Conservation (phyloP, 1,284 basidiomycete species). For the Cutaneotrichosporon mucoides region DNA sequence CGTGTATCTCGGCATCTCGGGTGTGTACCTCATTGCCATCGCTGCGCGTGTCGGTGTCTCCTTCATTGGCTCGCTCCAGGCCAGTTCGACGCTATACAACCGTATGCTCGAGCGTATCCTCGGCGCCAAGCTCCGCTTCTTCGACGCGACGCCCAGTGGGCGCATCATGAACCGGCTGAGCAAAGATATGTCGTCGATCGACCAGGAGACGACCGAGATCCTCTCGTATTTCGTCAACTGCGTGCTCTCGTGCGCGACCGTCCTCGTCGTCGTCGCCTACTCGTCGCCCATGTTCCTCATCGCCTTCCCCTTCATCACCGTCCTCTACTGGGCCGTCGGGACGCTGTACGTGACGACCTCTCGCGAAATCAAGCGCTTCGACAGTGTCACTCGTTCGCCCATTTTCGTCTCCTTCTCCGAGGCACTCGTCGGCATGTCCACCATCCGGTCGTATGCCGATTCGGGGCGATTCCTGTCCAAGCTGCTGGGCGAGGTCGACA, state of each 20-base stretch:
- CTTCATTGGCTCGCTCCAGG: conserved; percentile 40
- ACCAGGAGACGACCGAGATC: conserved; percentile 49
- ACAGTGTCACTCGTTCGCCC: conserved; percentile 54
- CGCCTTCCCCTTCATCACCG: conserved; percentile 46
- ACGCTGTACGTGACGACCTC: conserved; percentile 51
- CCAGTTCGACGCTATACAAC: conserved; percentile 38
- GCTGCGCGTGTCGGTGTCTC: conserved; percentile 37
- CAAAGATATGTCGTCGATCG: conserved; percentile 53
- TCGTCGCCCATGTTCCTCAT: conserved; percentile 48
- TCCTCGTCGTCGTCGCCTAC: conserved; percentile 43
- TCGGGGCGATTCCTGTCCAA: conserved; percentile 51
- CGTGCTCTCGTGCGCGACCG: conserved; percentile 36
- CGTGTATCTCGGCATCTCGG: conserved; percentile 40
- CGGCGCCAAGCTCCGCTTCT: conserved; percentile 49
- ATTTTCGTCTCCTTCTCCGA: conserved; percentile 56
- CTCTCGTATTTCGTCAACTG: conserved; percentile 45
- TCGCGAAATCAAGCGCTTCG: conserved; percentile 56
- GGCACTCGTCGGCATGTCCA: conserved; percentile 50
- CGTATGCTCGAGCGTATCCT: conserved; percentile 41
- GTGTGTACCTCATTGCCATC: conserved; percentile 39
- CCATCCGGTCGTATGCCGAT: conserved; percentile 55
- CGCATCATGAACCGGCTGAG: conserved; percentile 54
- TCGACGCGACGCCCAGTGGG: conserved; percentile 50
- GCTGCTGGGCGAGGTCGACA: conserved; percentile 50
- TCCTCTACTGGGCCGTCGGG: conserved; percentile 50